A percentile compares a stretch with the other conserved stretches of the same genome.
phyloP scores from a whole-genome alignment of 1,284 basidiomycete genomes.

The Mycosarcoma maydis region DNA sequence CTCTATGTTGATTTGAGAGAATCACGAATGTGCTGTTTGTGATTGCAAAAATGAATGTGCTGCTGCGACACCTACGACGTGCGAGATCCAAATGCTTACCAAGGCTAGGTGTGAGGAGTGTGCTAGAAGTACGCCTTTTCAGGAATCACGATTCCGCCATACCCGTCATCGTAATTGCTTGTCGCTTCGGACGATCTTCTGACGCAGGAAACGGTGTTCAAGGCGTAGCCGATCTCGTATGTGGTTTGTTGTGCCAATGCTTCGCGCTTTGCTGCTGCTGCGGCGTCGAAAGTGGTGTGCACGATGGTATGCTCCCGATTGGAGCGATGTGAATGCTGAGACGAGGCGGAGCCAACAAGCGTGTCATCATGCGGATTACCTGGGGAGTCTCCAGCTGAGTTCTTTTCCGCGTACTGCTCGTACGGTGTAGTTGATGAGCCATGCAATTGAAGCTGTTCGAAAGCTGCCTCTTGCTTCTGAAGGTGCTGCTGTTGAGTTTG shows the following conservation, averaged over 20 bases:
- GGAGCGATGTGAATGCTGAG: slow-evolving; percentile 1
- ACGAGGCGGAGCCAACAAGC: slow-evolving; percentile 6
- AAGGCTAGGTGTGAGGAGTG: neutral
- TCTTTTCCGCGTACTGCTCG: neutral
- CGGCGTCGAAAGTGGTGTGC: neutral
- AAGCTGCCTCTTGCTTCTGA: neutral
- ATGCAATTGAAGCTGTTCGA: neutral
- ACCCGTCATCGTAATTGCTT: neutral
- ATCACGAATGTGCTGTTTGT: neutral
- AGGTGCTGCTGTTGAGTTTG: neutral
- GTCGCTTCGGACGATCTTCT: neutral
- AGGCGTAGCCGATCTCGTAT: too few species aligned
- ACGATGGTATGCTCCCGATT: slow-evolving; percentile 1
- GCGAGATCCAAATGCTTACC: neutral
- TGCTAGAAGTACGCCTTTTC: slow-evolving; percentile 13
- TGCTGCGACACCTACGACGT: neutral
- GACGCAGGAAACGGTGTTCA: too few species aligned
- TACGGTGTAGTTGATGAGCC: neutral
- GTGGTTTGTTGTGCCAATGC: too few species aligned
- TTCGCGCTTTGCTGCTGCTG: neutral
- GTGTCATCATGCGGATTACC: slow-evolving; percentile 19
- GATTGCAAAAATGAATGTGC: neutral
- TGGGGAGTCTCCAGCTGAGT: neutral
- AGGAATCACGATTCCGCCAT: slow-evolving; percentile 1
- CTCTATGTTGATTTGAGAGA: neutral